Evolutionary conservation across 495 filamentous ascomycete species (phyloP).

Genomic region (Talaromyces thailandensis): DNA sequence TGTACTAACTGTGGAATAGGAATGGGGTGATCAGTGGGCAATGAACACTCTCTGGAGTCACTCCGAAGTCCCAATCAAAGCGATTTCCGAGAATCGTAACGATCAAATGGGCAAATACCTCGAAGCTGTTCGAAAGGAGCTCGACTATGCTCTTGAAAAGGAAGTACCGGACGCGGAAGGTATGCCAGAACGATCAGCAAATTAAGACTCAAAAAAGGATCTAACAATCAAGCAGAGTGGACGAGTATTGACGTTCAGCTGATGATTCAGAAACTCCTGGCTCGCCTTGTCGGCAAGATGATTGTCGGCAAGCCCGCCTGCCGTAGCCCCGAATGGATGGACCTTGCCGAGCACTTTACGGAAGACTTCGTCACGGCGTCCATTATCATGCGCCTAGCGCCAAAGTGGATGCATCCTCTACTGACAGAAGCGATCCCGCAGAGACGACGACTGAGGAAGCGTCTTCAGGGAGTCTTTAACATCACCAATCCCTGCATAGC

Average conservation of each 20-base stretch:
- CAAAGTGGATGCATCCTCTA: not conserved
- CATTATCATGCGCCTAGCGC: not conserved
- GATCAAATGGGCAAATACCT: not conserved
- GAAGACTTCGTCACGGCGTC: not conserved
- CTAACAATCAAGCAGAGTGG: not conserved
- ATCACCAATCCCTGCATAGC: not conserved
- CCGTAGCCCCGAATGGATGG: not conserved
- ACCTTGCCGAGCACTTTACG: not conserved
- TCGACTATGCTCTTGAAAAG: not conserved
- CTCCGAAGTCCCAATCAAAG: not conserved
- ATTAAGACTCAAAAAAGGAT: no score
- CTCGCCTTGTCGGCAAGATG: not conserved
- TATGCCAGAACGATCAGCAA: not conserved
- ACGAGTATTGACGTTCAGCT: not conserved
- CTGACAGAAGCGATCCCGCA: not conserved
- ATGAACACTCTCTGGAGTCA: not conserved
- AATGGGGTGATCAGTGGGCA: not conserved
- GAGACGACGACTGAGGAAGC: not conserved
- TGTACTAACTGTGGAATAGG: not conserved
- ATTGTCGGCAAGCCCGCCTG: not conserved
- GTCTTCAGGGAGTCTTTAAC: not conserved
- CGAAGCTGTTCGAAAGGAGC: not conserved
- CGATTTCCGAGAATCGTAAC: not conserved
- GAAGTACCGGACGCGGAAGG: not conserved
- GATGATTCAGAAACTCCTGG: not conserved